Base-by-base conservation (phyloP, 257 asterid genomes). In the Forsythia viridissima region DNA sequence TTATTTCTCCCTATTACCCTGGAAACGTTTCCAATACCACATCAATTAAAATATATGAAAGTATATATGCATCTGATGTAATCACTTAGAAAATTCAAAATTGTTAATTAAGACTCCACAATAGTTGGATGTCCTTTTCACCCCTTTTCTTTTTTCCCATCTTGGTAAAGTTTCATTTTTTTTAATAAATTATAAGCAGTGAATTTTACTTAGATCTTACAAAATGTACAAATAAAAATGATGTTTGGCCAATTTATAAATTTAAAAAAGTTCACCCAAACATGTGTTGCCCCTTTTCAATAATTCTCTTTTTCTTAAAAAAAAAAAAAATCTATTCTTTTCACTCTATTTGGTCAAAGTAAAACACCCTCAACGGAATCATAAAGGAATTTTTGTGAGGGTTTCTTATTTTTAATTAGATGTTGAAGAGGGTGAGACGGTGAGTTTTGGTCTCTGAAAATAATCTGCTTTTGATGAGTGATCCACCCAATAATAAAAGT, bases 401-500 rank as follows among this genome's bases (percentile, higher is more conserved):
- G 8, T 51, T 51, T 51, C 1, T 51, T 43, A 6, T 43, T 43
- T 24, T 63, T 24, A 30, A 18, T 6, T 57, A 24, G 39, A 8
- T 24, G 70, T 63, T 21, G 13, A 61, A 8, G 78, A 63, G 80
- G 85, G 86, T 63, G 40, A 8, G 78, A 63, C 79, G 85, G 86
- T 63, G 40, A 34, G 38, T 72, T 30, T 81, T 40, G 43, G 52
- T 68, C 74, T 66, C 73, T 76, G 83, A 77, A 81, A 89, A 82
- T 75, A 63, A 86, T 86, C 89, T 71, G 76, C 86, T 72, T 46
- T 34, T 81, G 88, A 80, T 84, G 70, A 80, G 84, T 79, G 90
- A 85, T 84, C 90, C 90, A 84, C 83, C 86, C 85, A 55, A 82
- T 77, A 84, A 87, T 77, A 88, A 88, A 84, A 74, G 90, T 88